Base-by-base conservation (phyloP, 192 early-diverging fungal species). In the Entomortierella lignicola region DNA sequence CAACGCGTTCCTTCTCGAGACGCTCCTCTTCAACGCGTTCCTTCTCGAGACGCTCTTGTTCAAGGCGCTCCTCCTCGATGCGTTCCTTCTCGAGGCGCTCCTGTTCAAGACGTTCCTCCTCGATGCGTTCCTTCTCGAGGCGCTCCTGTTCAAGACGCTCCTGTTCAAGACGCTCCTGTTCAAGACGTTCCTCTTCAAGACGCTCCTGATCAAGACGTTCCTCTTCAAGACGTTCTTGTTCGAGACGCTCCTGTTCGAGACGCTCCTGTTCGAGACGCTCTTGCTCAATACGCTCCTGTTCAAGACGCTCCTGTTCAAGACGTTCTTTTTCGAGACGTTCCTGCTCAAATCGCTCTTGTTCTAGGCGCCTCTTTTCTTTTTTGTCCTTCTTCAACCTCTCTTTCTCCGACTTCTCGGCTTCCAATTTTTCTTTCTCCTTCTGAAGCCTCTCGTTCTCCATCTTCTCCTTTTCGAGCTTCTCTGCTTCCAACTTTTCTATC, bases 161-260 rank as follows among this genome's bases (percentile, higher is more conserved):
- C 41, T 31, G 15, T 25, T 67, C 65, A 47, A 56, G 43, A 41
- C 55, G 47, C 23, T 72, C 71, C 47, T 65, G 29, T 55, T 72
- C 62, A 12, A 60, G 62, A 18, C 69, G 53, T 4, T 71, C 54
- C 39, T 37, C 21, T 29, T 65, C 71, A 21, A 53, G 18, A 43
- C 63, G 71, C 30, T 60, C 56, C 4, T 51, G 57, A 31, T 68
- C 69, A 29, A 51, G 11, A 12, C 42, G 50, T 39, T 71, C 69
- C 15, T 52, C 12, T 54, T 71, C 55, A 12, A 59, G 1, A n/a
- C 66, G 66, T 21, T 59, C 66, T 30, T 57, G n/a, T 41, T 71
- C 69, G 32, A 56, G 54, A 23, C 61, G 54, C 32, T 71, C 69
- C 1, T 63, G 31, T 32, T 71, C 69, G 29, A 71, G 39, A 21